These are phyloP conservation scores for Rubroshorea leprosula DNA, from an alignment of 345 rosid species.

Conservation along the genomic window DNA sequence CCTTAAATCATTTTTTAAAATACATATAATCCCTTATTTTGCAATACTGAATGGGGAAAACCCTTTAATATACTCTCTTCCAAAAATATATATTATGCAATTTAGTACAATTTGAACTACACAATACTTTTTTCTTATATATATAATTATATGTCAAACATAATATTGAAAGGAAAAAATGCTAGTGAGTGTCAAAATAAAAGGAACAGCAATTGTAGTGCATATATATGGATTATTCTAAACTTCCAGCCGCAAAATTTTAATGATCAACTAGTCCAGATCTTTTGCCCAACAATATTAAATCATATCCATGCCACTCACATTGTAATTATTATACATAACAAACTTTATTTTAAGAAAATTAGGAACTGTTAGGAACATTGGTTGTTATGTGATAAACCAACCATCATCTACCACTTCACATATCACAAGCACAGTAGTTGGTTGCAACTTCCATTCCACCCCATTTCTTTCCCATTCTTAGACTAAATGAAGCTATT, in stretches of 20 bases:
- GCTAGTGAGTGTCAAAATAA: neutral
- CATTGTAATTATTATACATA: neutral
- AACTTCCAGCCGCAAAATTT: neutral
- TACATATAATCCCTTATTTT: too few relatives aligned
- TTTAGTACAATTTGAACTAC: too few relatives aligned
- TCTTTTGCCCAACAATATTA: neutral
- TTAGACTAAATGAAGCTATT: neutral
- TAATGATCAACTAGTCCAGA: neutral
- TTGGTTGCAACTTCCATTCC: conserved; percentile 33
- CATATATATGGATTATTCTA: neutral
- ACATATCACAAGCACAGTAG: conserved; percentile 5
- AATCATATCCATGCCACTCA: conserved; percentile 13
- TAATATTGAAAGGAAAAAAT: too few relatives aligned
- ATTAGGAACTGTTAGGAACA: conserved; percentile 8
- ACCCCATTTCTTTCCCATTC: neutral
- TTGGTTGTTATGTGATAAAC: conserved; percentile 24
- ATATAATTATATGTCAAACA: too few relatives aligned
- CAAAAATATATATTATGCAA: too few relatives aligned
- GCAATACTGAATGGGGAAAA: too few relatives aligned
- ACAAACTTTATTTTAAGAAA: neutral
- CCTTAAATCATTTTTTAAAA: too few relatives aligned
- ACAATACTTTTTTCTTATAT: too few relatives aligned
- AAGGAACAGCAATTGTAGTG: neutral
- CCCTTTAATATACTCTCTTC: too few relatives aligned
- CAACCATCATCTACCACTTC: conserved; percentile 33